Evolutionary conservation across 768 basidiomycete species (phyloP).

Genomic region (Tricholomella constricta): DNA sequence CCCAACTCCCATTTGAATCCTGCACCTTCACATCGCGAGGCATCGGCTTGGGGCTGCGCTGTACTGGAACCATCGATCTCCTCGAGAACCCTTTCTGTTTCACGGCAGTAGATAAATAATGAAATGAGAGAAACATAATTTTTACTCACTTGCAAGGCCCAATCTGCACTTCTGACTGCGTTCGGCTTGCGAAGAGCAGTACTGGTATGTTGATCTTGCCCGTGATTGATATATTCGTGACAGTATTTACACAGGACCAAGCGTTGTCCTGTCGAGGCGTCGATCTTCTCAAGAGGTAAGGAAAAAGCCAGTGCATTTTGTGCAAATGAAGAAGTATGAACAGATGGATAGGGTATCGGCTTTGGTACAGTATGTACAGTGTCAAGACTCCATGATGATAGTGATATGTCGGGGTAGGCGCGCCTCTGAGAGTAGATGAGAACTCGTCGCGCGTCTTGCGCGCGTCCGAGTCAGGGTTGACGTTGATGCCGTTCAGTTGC

Average conservation of each 20-base stretch:
- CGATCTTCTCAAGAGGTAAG: not conserved
- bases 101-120: not conserved
- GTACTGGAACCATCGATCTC: not conserved
- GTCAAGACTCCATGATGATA: constrained; percentile 1
- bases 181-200: not conserved
- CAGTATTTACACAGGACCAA: not conserved
- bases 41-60: not conserved
- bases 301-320: not conserved
- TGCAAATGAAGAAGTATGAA: not conserved
- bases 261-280: not conserved
- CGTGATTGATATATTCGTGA: constrained; percentile 4
- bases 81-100: not conserved
- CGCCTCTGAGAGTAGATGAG: not conserved
- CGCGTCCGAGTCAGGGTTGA: not conserved
- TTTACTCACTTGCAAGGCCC: not conserved
- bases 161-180: constrained; percentile 1
- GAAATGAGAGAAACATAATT: not conserved
- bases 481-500: not conserved
- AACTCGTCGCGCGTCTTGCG: not conserved
- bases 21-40: not conserved
- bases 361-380: constrained; percentile 1
- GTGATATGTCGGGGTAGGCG: not conserved
- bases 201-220: not conserved
- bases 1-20: not conserved
- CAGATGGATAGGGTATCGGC: not conserved